phyloP scores from a whole-genome alignment of 495 filamentous ascomycete species.

The Ramalina peruviana region DNA sequence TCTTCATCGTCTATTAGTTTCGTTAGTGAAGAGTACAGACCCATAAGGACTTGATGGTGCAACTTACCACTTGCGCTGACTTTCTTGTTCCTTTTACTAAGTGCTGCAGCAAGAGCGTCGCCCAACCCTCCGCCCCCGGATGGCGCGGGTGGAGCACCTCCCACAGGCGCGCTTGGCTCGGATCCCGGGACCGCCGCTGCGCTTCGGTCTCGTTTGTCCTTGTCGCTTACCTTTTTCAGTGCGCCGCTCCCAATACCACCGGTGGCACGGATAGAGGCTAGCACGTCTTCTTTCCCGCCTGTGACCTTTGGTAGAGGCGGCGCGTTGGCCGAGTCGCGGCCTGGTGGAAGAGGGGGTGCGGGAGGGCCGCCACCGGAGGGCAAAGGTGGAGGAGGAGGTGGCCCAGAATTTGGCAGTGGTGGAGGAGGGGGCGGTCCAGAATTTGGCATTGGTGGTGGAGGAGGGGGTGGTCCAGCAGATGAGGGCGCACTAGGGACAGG shows the following conservation, averaged over 20 bases:
- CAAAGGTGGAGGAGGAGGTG: slow-evolving; percentile 33
- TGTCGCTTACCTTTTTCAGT: slow-evolving; percentile 68
- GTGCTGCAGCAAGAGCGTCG: slow-evolving; percentile 62
- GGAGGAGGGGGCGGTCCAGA: slow-evolving; percentile 32
- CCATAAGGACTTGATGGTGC: background rate
- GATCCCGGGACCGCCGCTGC: slow-evolving; percentile 50
- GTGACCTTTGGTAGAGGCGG: slow-evolving; percentile 38
- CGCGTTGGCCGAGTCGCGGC: slow-evolving; percentile 48
- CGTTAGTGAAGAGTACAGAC: slow-evolving; percentile 17
- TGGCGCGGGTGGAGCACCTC: slow-evolving; percentile 31
- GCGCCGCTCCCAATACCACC: slow-evolving; percentile 54
- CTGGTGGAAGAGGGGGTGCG: slow-evolving; percentile 52
- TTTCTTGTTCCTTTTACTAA: slow-evolving; percentile 73
- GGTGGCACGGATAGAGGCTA: slow-evolving; percentile 70
- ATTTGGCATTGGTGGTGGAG: slow-evolving; percentile 15
- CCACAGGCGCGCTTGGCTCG: slow-evolving; percentile 38
- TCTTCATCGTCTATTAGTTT: slow-evolving; percentile 56
- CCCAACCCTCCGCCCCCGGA: slow-evolving; percentile 54
- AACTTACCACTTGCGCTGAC: slow-evolving; percentile 82
- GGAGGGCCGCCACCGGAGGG: slow-evolving; percentile 44
- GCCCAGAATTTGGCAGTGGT: slow-evolving; percentile 19
- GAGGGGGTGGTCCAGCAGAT: slow-evolving; percentile 24
- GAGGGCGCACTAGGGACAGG: slow-evolving; percentile 20
- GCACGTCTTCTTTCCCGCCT: slow-evolving; percentile 46
- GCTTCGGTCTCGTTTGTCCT: slow-evolving; percentile 69